A percentile compares a stretch with the other conserved stretches of the same genome.
Conservation (phyloP, 2,329 filamentous ascomycete genomes). For the Xylariaceae sp. region DNA sequence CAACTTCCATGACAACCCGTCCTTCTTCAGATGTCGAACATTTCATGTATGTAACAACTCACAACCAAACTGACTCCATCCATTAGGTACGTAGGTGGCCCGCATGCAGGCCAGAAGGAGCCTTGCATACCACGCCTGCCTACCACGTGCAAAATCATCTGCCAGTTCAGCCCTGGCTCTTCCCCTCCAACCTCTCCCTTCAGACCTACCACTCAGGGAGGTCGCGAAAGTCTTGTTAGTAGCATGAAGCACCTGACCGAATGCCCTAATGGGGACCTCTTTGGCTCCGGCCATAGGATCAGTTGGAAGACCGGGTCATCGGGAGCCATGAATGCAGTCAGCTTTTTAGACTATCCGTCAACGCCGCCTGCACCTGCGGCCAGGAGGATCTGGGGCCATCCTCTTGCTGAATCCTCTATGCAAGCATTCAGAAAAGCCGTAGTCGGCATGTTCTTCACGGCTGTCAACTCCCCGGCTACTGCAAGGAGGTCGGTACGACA, state of each 20-base stretch:
- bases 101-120: background rate
- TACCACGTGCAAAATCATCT: background rate
- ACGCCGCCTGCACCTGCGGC: background rate
- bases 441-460: background rate
- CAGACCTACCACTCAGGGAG: too few species aligned
- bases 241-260: background rate
- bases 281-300: background rate
- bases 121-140: background rate
- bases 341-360: background rate
- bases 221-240: background rate
- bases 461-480: too few species aligned
- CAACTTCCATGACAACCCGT: background rate
- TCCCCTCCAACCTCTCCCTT: background rate
- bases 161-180: background rate
- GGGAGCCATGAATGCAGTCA: background rate
- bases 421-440: background rate
- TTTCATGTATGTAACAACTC: background rate
- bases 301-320: background rate
- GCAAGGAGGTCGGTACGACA: background rate
- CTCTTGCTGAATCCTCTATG: background rate
- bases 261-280: background rate
- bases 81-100: background rate
- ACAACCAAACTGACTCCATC: too few species aligned
- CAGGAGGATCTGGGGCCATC: background rate
- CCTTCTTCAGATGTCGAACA: background rate